Percentiles rank a stretch among this genome's conserved stretches.
Conservation (phyloP, 768 basidiomycete species). For the Mycena kentingensis region DNA sequence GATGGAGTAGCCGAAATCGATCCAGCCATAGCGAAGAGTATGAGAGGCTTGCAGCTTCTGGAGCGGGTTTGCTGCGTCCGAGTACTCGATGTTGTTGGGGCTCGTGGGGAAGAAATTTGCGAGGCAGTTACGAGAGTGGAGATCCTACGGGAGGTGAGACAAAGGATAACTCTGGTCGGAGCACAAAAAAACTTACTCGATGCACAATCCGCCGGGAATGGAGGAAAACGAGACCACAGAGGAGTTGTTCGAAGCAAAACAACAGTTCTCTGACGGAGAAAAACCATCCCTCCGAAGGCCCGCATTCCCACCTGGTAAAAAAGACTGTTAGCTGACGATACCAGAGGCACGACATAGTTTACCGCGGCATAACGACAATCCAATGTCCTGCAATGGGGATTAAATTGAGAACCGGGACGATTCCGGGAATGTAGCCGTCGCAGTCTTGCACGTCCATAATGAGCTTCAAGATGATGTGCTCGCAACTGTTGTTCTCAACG, state of each 20-base stretch:
- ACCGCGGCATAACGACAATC: slow-evolving; percentile 35
- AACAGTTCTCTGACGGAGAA: slow-evolving; percentile 8
- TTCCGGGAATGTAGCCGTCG: background rate
- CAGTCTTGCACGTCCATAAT: background rate
- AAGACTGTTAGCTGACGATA: background rate
- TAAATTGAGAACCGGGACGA: slow-evolving; percentile 30
- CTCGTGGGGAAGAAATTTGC: slow-evolving; percentile 7
- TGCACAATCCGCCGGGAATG: slow-evolving; percentile 16
- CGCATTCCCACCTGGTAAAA: slow-evolving; percentile 17
- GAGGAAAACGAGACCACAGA: slow-evolving; percentile 6
- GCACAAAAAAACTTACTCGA: slow-evolving; percentile 6
- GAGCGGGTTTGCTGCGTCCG: background rate
- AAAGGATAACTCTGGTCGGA: background rate
- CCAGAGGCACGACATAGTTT: background rate
- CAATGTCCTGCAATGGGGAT: slow-evolving; percentile 24
- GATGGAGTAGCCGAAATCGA: background rate
- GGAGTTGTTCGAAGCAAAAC: slow-evolving; percentile 3
- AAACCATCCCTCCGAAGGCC: slow-evolving; percentile 1
- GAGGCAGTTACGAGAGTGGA: slow-evolving; percentile 11
- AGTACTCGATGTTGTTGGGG: background rate
- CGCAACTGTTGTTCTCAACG: background rate
- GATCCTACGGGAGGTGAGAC: slow-evolving; percentile 7
- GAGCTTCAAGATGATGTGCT: background rate
- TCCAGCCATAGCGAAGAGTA: background rate
- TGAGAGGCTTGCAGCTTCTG: background rate